These are phyloP conservation scores for Articulospora tetracladia DNA, from an alignment of 495 filamentous ascomycete genomes.

Conservation along the genomic window DNA sequence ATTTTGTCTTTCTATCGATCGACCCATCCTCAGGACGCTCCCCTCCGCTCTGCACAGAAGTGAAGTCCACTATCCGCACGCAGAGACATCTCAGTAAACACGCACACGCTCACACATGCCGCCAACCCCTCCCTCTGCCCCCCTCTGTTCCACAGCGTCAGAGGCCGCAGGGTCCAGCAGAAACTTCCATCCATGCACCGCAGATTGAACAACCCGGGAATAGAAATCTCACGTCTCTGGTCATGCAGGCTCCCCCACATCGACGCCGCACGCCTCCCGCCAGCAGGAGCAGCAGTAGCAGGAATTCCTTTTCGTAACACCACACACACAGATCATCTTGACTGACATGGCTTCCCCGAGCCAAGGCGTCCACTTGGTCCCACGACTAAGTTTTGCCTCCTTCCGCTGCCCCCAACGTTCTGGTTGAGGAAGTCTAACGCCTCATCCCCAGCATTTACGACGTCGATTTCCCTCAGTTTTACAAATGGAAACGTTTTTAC, in stretches of 20 bases:
- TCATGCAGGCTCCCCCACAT: slow-evolving; percentile 1
- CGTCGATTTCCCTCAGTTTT: slow-evolving; percentile 5
- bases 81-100: slow-evolving; percentile 11
- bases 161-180: slow-evolving; percentile 4
- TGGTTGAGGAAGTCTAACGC: slow-evolving; percentile 4
- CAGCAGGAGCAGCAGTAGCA: background rate
- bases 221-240: background rate
- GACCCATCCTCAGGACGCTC: no score
- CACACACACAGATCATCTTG: background rate
- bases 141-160: slow-evolving; percentile 16
- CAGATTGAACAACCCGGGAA: slow-evolving; percentile 7
- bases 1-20: no score
- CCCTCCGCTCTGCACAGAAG: background rate
- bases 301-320: slow-evolving; percentile 11
- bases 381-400: background rate
- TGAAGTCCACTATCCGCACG: background rate
- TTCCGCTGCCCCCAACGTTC: background rate
- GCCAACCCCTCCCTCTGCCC: background rate
- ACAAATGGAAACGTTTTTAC: slow-evolving; percentile 19
- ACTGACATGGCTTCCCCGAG: background rate
- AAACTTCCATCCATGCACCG: slow-evolving; percentile 10
- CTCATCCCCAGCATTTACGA: background rate
- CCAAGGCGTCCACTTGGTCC: background rate
- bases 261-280: slow-evolving; percentile 19
- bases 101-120: no score